Conservation (phyloP, 306 rosid genomes). For the Vicia faba region DNA sequence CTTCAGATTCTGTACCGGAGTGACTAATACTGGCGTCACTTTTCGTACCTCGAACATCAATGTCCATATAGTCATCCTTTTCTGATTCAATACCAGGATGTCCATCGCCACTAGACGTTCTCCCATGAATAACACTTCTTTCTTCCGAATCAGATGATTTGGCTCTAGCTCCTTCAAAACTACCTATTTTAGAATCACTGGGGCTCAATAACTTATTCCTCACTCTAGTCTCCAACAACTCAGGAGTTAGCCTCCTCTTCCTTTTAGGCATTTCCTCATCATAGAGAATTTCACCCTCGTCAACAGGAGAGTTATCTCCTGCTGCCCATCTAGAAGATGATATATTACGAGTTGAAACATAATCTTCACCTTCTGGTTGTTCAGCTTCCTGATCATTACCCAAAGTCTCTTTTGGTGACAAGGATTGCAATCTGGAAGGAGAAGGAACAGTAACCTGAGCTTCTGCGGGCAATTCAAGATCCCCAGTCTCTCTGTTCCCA, state of each 20-base stretch:
- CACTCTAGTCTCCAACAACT: constrained; percentile 47
- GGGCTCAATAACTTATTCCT: constrained; percentile 70
- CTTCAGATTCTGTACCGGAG: constrained; percentile 66
- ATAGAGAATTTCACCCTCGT: constrained; percentile 77
- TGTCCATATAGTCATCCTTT: constrained; percentile 69
- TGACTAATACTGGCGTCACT: constrained; percentile 56
- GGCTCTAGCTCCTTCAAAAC: constrained; percentile 55
- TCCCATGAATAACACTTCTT: constrained; percentile 46
- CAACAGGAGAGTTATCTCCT: constrained; percentile 81
- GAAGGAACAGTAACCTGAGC: constrained; percentile 36
- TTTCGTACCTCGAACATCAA: constrained; percentile 55
- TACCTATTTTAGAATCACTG: constrained; percentile 62
- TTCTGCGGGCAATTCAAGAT: constrained; percentile 34
- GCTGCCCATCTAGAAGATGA: constrained; percentile 98
- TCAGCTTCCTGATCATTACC: constrained; percentile 52
- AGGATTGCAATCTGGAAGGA: constrained; percentile 40
- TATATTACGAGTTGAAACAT: constrained; percentile 70
- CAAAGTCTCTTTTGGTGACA: constrained; percentile 44
- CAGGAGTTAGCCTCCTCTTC: constrained; percentile 57
- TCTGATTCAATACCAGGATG: constrained; percentile 55
- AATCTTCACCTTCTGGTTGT: constrained; percentile 66
- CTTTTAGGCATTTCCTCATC: constrained; percentile 59
- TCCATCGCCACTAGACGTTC: constrained; percentile 68
- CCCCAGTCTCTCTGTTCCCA: constrained; percentile 37
- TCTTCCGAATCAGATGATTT: constrained; percentile 79